Conservation (phyloP, 106 monocot species). For the Allium fistulosum region DNA sequence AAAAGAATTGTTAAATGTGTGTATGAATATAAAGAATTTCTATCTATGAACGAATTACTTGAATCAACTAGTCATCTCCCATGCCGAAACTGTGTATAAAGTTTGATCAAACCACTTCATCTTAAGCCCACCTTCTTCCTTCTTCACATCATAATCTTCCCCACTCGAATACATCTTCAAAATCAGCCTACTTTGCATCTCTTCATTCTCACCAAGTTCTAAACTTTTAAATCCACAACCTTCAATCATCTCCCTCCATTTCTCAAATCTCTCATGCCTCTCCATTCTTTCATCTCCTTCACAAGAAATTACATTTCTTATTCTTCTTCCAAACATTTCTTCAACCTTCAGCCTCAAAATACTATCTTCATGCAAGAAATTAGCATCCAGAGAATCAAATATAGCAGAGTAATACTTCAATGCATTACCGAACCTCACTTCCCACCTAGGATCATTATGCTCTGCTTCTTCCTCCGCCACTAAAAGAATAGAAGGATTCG, state of each 20-base stretch:
- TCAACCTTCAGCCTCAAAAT: conserved; percentile 59
- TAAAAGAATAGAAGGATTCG: conserved; percentile 52
- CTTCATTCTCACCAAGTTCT: conserved; percentile 44
- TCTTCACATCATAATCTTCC: conserved; percentile 35
- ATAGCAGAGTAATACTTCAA: conserved; percentile 63
- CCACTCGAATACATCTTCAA: conserved; percentile 48
- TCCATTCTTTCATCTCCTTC: conserved; percentile 56
- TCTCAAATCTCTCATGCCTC: conserved; percentile 55
- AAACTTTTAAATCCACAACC: conserved; percentile 32
- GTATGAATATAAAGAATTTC: too few relatives aligned
- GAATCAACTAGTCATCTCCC: conserved; percentile 13
- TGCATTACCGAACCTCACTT: conserved; percentile 40
- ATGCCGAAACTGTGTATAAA: conserved; percentile 78
- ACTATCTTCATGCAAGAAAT: conserved; percentile 24
- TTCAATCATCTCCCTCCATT: conserved; percentile 55
- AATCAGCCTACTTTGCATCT: conserved; percentile 47
- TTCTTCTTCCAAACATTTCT: conserved; percentile 74
- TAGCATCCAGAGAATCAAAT: conserved; percentile 55
- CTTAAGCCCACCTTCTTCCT: conserved; percentile 37
- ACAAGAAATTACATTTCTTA: conserved; percentile 55
- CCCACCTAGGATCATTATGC: conserved; percentile 51
- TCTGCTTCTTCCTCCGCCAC: conserved; percentile 71
- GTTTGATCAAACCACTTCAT: conserved; percentile 63
- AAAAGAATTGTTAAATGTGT: too few relatives aligned
- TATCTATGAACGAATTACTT: too few relatives aligned